Percentiles rank a stretch among this genome's conserved stretches.
Evolutionary conservation across 1,284 basidiomycete species (phyloP).

Genomic region (Anthracocystis panici-leucophaei): DNA sequence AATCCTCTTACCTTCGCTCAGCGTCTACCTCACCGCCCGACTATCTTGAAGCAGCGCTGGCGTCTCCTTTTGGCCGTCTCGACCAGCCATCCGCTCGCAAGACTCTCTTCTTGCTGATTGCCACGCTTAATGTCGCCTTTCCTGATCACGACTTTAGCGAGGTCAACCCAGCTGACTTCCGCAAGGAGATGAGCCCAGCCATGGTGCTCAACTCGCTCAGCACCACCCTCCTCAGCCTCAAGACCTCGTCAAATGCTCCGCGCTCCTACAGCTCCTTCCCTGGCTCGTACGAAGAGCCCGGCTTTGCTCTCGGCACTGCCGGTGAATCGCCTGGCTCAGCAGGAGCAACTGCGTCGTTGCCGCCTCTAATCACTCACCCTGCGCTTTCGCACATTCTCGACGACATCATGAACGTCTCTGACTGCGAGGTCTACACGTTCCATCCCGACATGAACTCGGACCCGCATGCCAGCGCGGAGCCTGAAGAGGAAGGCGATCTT

Average conservation of each 20-base stretch:
- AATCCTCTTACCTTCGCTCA: constrained; percentile 61
- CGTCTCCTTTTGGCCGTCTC: constrained; percentile 70
- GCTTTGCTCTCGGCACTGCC: constrained; percentile 32
- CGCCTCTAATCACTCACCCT: constrained; percentile 74
- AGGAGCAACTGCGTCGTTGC: constrained; percentile 26
- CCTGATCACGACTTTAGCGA: constrained; percentile 97
- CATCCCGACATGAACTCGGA: constrained; percentile 93
- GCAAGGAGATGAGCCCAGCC: constrained; percentile 73
- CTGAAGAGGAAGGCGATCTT: constrained; percentile 73
- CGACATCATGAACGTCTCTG: constrained; percentile 87
- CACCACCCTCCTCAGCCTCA: constrained; percentile 65
- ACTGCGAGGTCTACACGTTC: constrained; percentile 96
- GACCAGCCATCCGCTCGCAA: constrained; percentile 77
- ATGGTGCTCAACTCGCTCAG: constrained; percentile 67
- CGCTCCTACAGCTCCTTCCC: constrained; percentile 57
- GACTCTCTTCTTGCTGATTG: constrained; percentile 92
- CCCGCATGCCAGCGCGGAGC: constrained; percentile 79
- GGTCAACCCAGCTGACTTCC: constrained; percentile 88
- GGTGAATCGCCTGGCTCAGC: constrained; percentile 31
- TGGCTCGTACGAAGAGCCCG: constrained; percentile 60
- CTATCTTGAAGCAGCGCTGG: constrained; percentile 63
- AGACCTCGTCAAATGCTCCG: constrained; percentile 57
- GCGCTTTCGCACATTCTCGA: constrained; percentile 87
- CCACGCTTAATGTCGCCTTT: constrained; percentile 95
- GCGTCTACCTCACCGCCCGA: constrained; percentile 66